Base-by-base conservation (phyloP, 129 eudicot genomes). In the Chrysanthemum makinoi region DNA sequence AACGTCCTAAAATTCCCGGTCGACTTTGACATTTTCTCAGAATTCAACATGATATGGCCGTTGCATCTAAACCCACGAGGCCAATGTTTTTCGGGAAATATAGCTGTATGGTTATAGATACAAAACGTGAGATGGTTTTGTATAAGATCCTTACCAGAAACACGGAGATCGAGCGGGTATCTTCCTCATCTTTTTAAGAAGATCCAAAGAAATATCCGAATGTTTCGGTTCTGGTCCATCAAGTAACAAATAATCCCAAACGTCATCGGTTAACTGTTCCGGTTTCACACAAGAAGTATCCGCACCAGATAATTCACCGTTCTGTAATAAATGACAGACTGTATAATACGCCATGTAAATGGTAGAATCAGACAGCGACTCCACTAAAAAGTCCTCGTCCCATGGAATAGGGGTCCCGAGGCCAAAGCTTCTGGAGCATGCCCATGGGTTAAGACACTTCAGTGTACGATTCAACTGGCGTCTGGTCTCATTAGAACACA, bases 321-420 rank as follows among this genome's bases (percentile, higher is more conserved):
- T 73, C 75, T 90, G 97, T 35, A 90, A 77, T 54, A 87, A 18
- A 82, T 90, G 97, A 35, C 84, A 80, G 2, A 90, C 89, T 2
- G 97, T 87, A 61, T 90, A 90, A 74, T 90, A 90, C 2, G 95
- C 95, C 96, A 90, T 90, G 72, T 90, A 90, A 47, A 90, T 80
- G 20, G 96, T 90, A 1, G 96, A 90, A 79, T 90, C 95, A 2
- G 96, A 90, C 63, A 90, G 64, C 10, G 97, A 90, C 69, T 90
- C 97, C 44, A 90, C 97, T 68, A 90, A 83, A 28, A 28, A 28
- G 2, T 28, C 33, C 33, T 28, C 33, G 33, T 28, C 33, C 33
- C 33, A 28, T 28, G 33, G 33, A 28, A 28, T 28, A 28, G 2
- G 33, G 33, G 33, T 28, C 33, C 33, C 33, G 3, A 28, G 33